A percentile compares a stretch with the other conserved stretches of the same genome.
These are phyloP conservation scores for Polyplosphaeria fusca DNA, from an alignment of 495 filamentous ascomycete species.

Conservation along the genomic window DNA sequence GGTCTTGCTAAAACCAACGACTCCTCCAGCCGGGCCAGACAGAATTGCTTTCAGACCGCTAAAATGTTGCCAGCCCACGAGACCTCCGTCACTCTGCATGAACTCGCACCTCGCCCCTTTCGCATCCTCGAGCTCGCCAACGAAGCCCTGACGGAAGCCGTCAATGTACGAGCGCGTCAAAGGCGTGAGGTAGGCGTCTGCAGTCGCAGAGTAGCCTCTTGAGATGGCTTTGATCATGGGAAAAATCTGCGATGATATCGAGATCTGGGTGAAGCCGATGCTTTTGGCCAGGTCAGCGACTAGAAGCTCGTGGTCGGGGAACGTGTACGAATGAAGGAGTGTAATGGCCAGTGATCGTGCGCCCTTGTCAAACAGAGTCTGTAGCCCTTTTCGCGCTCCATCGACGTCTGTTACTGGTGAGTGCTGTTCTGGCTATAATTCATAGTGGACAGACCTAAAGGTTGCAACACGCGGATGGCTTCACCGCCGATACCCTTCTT, in stretches of 20 bases:
- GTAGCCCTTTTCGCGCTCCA: constrained; percentile 19
- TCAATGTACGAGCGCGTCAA: constrained; percentile 37
- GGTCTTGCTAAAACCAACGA: constrained; percentile 41
- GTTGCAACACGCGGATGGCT: constrained; percentile 19
- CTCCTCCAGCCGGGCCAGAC: constrained; percentile 59
- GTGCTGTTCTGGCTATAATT: too few relatives aligned
- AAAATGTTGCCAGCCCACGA: constrained; percentile 43
- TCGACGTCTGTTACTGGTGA: constrained; percentile 10
- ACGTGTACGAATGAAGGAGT: constrained; percentile 40
- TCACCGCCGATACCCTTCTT: constrained; percentile 8
- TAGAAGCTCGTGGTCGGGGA: constrained; percentile 38
- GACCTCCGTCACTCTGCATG: constrained; percentile 38
- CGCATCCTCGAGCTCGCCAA: constrained; percentile 44
- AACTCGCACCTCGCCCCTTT: constrained; percentile 35
- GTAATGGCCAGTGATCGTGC: constrained; percentile 35
- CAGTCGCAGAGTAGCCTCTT: constrained; percentile 36
- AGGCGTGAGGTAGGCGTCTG: constrained; percentile 41
- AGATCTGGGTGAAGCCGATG: constrained; percentile 14
- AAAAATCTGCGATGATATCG: constrained; percentile 20
- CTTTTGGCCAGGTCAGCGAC: constrained; percentile 43
- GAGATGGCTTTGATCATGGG: constrained; percentile 41
- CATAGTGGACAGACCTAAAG: constrained; percentile 3
- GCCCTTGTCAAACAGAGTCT: constrained; percentile 33
- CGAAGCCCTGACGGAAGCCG: constrained; percentile 48
- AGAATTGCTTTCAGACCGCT: constrained; percentile 58